Evolutionary conservation across 2,329 filamentous ascomycete genomes (phyloP).

Genomic region (Neofusicoccum umdonicola): DNA sequence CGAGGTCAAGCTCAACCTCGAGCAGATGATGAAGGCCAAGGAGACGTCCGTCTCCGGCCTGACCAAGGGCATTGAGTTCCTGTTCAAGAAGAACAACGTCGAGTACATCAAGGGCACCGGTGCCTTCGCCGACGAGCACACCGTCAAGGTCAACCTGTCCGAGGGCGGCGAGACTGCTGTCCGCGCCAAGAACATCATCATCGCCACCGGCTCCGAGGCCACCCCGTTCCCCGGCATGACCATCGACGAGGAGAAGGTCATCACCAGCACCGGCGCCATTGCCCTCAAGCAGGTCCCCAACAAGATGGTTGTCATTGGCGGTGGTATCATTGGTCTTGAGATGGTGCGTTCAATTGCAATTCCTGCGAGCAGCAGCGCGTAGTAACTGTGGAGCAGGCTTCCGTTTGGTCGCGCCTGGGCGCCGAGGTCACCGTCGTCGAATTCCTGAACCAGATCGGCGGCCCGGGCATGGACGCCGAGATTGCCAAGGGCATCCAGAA

Average conservation of each 20-base stretch:
- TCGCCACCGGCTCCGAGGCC: conserved; percentile 91
- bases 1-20: conserved; percentile 93
- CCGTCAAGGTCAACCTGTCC: conserved; percentile 82
- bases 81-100: conserved; percentile 99
- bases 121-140: conserved; percentile 83
- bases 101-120: conserved; percentile 96
- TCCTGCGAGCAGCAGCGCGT: conserved; percentile 16
- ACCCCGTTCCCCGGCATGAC: conserved; percentile 95
- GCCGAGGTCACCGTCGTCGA: conserved; percentile 96
- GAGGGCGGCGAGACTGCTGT: conserved; percentile 89
- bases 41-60: conserved; percentile 83
- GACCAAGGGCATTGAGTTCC: conserved; percentile 96
- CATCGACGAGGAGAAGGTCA: conserved; percentile 95
- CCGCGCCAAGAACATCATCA: conserved; percentile 93
- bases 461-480: conserved; percentile 94
- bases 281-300: conserved; percentile 86
- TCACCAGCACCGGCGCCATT: conserved; percentile 94
- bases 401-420: conserved; percentile 93
- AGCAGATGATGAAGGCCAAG: conserved; percentile 98
- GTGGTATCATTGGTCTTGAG: conserved; percentile 97
- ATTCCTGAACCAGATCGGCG: conserved; percentile 93
- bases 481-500: conserved; percentile 90
- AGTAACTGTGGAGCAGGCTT: conserved; percentile 52
- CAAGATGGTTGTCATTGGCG: conserved; percentile 95
- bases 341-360: conserved; percentile 62